Evolutionary conservation across 495 filamentous ascomycete genomes (phyloP), one percentile per base, ranked within the genome.

Genomic region (Podospora conica): DNA sequence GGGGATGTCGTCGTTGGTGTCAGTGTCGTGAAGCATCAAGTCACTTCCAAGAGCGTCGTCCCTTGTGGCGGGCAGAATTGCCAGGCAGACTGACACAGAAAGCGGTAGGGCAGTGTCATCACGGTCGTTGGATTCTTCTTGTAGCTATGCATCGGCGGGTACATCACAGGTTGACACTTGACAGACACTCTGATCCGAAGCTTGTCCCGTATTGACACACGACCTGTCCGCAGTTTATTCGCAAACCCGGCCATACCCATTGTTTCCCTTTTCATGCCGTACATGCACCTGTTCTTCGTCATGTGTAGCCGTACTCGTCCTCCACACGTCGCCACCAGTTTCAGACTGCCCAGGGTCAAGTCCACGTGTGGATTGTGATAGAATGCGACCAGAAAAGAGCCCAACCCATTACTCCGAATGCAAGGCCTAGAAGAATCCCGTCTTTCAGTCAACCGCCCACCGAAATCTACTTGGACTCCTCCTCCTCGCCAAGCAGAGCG

Each of bases 401-500:
- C 80, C 80, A 82, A 80, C 80, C 80, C 70, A 75, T 81, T 75
- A 83, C 80, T 81, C 81, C 81, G 79, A 82, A 83, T 82, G 81
- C 80, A 81, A 80, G 80, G 74, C 79, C 80, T 33, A 62, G 48
- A 73, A 76, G 72, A 77, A 73, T 70, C 80, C 73, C 67, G 68
- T 73, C 69, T 71, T 71, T 75, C 72, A 74, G 70, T 79, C 74
- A 74, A 74, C 59, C 70, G 64, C 66, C 71, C 68, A 60, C 64
- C 63, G 68, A 73, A 73, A 73, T 74, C 70, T 72, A 75, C 71
- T 78, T 75, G 71, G 74, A 73, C 67, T 78, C 80, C 76, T 95
- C 89, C 78, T 91, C 85, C 76, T 90, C 93, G 69, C 84, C 92
- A 63, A 88, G 76, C 76, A 95, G 77, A 74, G 90, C 90, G 72